Percentiles rank a stretch among this genome's conserved stretches.
phyloP scores from a whole-genome alignment of 257 asterid genomes.

The Agastache rugosa region DNA sequence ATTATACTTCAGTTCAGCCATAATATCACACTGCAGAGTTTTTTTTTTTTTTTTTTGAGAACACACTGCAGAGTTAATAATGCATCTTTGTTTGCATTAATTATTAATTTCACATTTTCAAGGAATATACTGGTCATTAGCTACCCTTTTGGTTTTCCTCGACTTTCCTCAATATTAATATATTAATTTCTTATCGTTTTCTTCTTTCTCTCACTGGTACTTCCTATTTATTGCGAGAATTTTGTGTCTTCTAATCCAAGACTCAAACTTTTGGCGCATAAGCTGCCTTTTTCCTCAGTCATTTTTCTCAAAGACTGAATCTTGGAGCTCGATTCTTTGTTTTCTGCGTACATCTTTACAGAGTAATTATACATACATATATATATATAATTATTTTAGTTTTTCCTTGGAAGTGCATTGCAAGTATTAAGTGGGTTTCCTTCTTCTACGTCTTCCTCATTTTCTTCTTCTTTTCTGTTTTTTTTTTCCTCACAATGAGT shows the following conservation, averaged over 20 bases:
- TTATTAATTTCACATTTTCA: slow-evolving; percentile 23
- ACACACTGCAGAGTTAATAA: slow-evolving; percentile 37
- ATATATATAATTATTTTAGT: neutral
- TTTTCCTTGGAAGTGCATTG: slow-evolving; percentile 17
- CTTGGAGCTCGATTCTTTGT: slow-evolving; percentile 40
- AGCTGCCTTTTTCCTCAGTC: slow-evolving; percentile 33
- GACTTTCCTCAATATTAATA: slow-evolving; percentile 18
- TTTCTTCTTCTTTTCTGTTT: neutral
- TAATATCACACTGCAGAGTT: slow-evolving; percentile 39
- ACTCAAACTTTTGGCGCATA: slow-evolving; percentile 43
- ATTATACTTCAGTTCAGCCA: slow-evolving; percentile 48
- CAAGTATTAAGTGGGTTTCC: neutral
- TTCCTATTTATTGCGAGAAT: slow-evolving; percentile 36
- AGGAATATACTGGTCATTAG: neutral
- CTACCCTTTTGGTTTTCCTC: slow-evolving; percentile 22
- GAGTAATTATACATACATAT: neutral
- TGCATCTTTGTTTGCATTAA: slow-evolving; percentile 23
- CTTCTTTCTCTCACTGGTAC: slow-evolving; percentile 32
- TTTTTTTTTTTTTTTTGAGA: too few species aligned
- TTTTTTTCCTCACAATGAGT: neutral
- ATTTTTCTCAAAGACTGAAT: slow-evolving; percentile 43
- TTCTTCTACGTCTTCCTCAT: too few species aligned
- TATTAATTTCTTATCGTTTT: slow-evolving; percentile 21
- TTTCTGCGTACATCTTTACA: neutral
- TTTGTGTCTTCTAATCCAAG: slow-evolving; percentile 43